phyloP scores from a whole-genome alignment of 1,284 basidiomycete genomes.

The Trametes sp. region DNA sequence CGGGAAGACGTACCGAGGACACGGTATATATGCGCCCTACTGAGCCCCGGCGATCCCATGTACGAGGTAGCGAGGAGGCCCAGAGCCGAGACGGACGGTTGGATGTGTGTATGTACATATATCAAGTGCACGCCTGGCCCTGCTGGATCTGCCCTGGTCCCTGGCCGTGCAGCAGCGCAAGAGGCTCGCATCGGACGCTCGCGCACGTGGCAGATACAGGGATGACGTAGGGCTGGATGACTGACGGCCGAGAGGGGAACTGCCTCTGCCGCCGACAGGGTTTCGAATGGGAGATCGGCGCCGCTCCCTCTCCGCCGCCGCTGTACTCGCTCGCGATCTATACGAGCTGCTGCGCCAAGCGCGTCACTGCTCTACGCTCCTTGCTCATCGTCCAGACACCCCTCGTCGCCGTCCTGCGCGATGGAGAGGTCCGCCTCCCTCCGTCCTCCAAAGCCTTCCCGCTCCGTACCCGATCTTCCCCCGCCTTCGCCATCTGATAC shows the following conservation, averaged over 20 bases:
- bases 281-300: neutral
- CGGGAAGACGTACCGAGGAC: conserved; percentile 70
- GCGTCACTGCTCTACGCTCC: neutral
- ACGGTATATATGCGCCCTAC: conserved; percentile 65
- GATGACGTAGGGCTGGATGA: conserved; percentile 10
- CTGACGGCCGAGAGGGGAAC: neutral
- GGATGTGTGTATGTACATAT: no score
- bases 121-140: no score
- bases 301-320: neutral
- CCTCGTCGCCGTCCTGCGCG: conserved; percentile 24
- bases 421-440: conserved; percentile 29
- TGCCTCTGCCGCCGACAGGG: neutral
- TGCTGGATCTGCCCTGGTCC: neutral
- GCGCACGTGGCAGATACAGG: conserved; percentile 1
- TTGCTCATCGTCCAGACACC: conserved; percentile 19
- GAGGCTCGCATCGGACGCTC: conserved; percentile 15
- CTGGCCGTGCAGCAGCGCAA: neutral
- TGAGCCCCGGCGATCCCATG: neutral
- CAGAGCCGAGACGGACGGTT: neutral
- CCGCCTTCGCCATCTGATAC: conserved; percentile 21
- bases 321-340: neutral
- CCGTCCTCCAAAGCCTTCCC: conserved; percentile 31
- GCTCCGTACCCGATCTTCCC: conserved; percentile 29
- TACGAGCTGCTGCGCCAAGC: conserved; percentile 5
- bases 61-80: neutral